phyloP scores from a whole-genome alignment of 768 basidiomycete species.

The Hortiboletus flavorubellus region DNA sequence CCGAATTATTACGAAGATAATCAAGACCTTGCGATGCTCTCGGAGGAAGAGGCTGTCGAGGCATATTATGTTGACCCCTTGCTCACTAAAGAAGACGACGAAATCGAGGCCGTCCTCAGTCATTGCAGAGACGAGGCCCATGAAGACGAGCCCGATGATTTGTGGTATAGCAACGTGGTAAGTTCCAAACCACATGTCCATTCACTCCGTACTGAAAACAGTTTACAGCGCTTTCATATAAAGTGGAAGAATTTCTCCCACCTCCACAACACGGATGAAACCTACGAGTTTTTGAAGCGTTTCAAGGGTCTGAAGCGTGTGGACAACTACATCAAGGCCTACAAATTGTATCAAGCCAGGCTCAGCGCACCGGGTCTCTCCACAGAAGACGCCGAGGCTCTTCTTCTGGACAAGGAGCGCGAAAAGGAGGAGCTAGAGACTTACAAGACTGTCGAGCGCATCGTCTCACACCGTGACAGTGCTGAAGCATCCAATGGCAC shows the following conservation, averaged over 20 bases:
- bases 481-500: conserved; percentile 45
- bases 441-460: conserved; percentile 87
- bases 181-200: conserved; percentile 14
- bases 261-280: conserved; percentile 98
- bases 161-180: conserved; percentile 88
- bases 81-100: conserved; percentile 65
- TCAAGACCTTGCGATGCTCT: conserved; percentile 72
- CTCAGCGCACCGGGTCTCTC: conserved; percentile 63
- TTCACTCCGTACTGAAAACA: conserved; percentile 5
- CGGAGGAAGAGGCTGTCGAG: conserved; percentile 52
- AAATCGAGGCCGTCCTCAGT: conserved; percentile 88
- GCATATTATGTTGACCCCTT: conserved; percentile 54
- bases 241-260: conserved; percentile 99
- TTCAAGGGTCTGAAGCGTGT: conserved; percentile 96
- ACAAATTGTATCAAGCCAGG: conserved; percentile 68
- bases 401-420: conserved; percentile 87
- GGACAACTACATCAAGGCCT: conserved; percentile 97
- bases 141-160: conserved; percentile 71
- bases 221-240: conserved; percentile 87
- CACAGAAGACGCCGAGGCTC: conserved; percentile 85
- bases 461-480: conserved; percentile 74
- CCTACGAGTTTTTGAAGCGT: conserved; percentile 91
- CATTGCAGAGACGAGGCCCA: conserved; percentile 84
- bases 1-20: conserved; percentile 80
- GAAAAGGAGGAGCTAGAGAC: conserved; percentile 89